phyloP scores from a whole-genome alignment of 2,329 filamentous ascomycete genomes.

The Arthroderma sp. region DNA sequence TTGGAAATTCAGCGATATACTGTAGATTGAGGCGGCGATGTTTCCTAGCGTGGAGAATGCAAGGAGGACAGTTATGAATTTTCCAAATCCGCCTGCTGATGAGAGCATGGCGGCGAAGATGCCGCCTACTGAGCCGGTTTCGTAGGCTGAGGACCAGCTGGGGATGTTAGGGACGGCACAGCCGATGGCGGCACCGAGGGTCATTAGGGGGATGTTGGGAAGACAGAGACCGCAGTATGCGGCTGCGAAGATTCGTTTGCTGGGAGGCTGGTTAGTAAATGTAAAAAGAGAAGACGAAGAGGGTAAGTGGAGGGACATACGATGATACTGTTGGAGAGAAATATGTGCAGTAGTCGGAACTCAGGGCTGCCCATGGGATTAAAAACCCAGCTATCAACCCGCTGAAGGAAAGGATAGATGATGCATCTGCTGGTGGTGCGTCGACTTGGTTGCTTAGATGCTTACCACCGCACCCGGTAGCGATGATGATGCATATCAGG shows the following conservation, averaged over 20 bases:
- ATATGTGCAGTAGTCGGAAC: constrained; percentile 12
- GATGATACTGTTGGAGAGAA: constrained; percentile 9
- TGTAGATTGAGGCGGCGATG: constrained; percentile 52
- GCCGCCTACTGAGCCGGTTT: constrained; percentile 47
- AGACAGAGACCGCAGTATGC: constrained; percentile 36
- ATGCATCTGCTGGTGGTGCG: constrained; percentile 6
- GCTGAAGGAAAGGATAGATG: constrained; percentile 13
- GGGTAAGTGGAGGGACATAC: constrained; percentile 2
- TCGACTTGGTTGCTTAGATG: constrained; percentile 9
- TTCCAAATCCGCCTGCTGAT: constrained; percentile 41
- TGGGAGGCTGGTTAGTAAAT: neutral
- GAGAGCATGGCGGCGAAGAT: constrained; percentile 42
- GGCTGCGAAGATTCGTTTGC: constrained; percentile 9
- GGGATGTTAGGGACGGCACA: constrained; percentile 41
- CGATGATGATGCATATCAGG: constrained; percentile 12
- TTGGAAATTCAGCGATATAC: constrained; percentile 54
- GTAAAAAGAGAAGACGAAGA: neutral
- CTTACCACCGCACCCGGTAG: constrained; percentile 12
- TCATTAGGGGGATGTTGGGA: constrained; percentile 48
- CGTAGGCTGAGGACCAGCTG: constrained; percentile 45
- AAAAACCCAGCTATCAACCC: constrained; percentile 15
- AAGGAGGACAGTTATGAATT: constrained; percentile 52
- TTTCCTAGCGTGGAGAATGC: constrained; percentile 46
- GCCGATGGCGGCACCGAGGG: constrained; percentile 50
- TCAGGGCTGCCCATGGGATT: constrained; percentile 14